Evolutionary conservation across 345 rosid genomes (phyloP).

Genomic region (Microthlaspi erraticum): DNA sequence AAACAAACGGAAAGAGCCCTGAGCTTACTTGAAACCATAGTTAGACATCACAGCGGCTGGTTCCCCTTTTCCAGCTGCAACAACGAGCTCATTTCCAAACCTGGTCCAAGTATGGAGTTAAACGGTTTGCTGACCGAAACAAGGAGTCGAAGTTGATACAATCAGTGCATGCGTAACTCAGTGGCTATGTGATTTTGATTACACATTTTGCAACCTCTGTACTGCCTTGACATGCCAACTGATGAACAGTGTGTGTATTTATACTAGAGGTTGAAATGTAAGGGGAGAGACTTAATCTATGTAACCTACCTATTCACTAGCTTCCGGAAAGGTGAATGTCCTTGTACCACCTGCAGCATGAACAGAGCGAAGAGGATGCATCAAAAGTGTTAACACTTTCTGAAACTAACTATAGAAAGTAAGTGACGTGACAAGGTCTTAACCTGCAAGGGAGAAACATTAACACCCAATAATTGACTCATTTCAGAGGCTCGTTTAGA

Average conservation of each 20-base stretch:
- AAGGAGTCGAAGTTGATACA: slow-evolving; percentile 1
- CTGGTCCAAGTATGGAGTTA: slow-evolving; percentile 44
- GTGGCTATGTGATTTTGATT: neutral
- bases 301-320: slow-evolving; percentile 58
- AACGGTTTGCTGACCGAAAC: neutral
- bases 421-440: slow-evolving; percentile 1
- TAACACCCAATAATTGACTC: slow-evolving; percentile 61
- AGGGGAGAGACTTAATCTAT: neutral
- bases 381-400: neutral
- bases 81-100: slow-evolving; percentile 67
- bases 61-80: slow-evolving; percentile 93
- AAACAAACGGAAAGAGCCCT: slow-evolving; percentile 10
- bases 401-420: neutral
- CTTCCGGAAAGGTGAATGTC: slow-evolving; percentile 80
- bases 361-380: neutral
- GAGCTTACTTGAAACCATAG: slow-evolving; percentile 80
- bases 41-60: slow-evolving; percentile 86
- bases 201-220: slow-evolving; percentile 2
- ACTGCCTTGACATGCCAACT: neutral
- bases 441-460: slow-evolving; percentile 76
- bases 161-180: neutral
- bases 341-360: slow-evolving; percentile 74
- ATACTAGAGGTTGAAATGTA: neutral
- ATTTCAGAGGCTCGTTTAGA: slow-evolving; percentile 77
- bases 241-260: slow-evolving; percentile 5